Evolutionary conservation across 768 basidiomycete species (phyloP), one percentile per base, ranked within the genome.

Genomic region (Rhizopogon vesiculosus): DNA sequence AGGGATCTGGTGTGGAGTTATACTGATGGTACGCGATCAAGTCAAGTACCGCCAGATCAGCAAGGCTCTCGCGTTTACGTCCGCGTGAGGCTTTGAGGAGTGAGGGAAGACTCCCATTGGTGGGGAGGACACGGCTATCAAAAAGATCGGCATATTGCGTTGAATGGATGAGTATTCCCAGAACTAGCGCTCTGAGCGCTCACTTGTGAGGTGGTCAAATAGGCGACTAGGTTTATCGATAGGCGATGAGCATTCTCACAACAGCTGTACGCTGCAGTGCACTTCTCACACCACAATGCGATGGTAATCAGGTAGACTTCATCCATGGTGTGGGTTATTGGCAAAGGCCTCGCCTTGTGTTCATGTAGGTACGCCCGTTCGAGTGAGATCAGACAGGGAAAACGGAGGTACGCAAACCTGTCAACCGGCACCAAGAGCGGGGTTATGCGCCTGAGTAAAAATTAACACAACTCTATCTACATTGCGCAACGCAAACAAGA

Each of bases 261-360:
- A 13, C 22, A 40, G 33, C 45, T 39, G 33, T 56, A 19, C 18
- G 55, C 18, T 45, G 18, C 19, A 28, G 45, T 53, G 41, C 56
- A 46, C 46, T 48, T 66, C 65, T 66, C 65, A 66, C 65, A 66
- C 67, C n/a, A 50, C 5, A 13, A 43, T n/a, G 12, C 16, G 53
- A 55, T 53, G 52, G 13, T 7, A 29, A 45, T 45, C 41, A 28
- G 16, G n/a, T 13, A 38, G 42, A 35, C 42, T 25, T 25, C 25
- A 19, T 29, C 33, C 15, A 35, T 18, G 16, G 12, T 28, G 42
- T 56, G 18, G 28, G 19, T 31, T 10, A 16, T 38, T 40, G 19
- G 9, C 28, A 46, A 7, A 29, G 3, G 40, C 40, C 55, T 29
- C 8, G 15, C 5, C 31, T 39, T 65, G 60, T 56, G 55, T 50